phyloP scores from a whole-genome alignment of 495 filamentous ascomycete species.

The Saxophila tyrrhenica region DNA sequence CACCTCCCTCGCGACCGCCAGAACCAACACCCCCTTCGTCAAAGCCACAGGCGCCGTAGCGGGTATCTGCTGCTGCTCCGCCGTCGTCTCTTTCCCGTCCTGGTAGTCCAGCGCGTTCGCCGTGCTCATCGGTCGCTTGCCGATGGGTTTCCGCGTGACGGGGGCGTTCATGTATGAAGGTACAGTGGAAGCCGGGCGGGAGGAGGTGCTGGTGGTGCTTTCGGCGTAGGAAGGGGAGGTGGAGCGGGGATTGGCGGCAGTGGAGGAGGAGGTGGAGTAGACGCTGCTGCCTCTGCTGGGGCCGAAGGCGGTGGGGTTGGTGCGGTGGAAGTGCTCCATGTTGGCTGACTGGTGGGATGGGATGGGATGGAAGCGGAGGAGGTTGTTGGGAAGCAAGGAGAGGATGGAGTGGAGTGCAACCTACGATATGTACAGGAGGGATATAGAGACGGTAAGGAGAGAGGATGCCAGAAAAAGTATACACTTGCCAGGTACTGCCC shows the following conservation, averaged over 20 bases:
- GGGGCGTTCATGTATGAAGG: constrained; percentile 3
- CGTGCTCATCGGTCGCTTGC: not conserved
- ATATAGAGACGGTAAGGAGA: not conserved
- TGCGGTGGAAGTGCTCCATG: constrained; percentile 1
- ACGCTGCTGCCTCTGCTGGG: constrained; percentile 7
- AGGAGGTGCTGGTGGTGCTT: not conserved
- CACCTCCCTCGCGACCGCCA: not conserved
- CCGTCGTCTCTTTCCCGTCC: not conserved
- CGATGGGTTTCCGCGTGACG: not conserved
- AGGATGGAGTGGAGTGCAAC: not conserved
- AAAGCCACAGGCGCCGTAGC: not conserved
- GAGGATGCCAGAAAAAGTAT: not conserved
- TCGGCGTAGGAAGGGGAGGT: constrained; percentile 1
- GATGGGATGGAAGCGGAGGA: not conserved
- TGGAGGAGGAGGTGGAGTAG: constrained; percentile 9
- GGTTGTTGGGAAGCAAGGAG: not conserved
- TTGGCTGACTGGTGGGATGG: not conserved
- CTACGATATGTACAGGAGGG: not conserved
- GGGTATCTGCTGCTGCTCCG: too few species aligned
- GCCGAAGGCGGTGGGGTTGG: not conserved
- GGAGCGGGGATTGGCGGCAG: not conserved
- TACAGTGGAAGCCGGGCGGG: not conserved
- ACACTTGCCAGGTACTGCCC: not conserved
- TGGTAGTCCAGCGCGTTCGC: not conserved
- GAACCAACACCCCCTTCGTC: constrained; percentile 1